Evolutionary conservation across 2,329 filamentous ascomycete genomes (phyloP).

Genomic region (Fusarium cyanostomum): DNA sequence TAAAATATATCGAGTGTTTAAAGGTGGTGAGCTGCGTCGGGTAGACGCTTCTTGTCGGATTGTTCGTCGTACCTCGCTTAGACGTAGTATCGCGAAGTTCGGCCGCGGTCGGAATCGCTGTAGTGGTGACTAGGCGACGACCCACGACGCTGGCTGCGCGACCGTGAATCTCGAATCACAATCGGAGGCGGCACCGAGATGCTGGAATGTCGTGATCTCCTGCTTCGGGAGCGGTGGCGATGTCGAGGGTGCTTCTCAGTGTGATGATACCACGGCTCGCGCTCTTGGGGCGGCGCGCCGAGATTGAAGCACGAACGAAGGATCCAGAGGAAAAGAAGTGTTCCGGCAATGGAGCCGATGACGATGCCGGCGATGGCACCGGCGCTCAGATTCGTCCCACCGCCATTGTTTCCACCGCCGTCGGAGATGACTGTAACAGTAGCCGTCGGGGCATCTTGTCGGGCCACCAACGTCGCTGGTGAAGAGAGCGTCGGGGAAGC

Average conservation of each 20-base stretch:
- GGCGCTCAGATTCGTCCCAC: conserved; percentile 49
- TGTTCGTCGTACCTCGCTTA: background rate
- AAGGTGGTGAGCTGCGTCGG: background rate
- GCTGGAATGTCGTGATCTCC: conserved; percentile 35
- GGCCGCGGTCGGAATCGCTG: conserved; percentile 24
- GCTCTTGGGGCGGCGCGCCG: conserved; percentile 48
- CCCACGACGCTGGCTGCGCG: conserved; percentile 29
- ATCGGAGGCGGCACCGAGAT: conserved; percentile 40
- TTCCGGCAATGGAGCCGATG: conserved; percentile 57
- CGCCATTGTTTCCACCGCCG: conserved; percentile 25
- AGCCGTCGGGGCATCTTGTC: conserved; percentile 31
- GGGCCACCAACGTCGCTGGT: conserved; percentile 25
- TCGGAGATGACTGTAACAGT: conserved; percentile 47
- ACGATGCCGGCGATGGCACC: conserved; percentile 63
- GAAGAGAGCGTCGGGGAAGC: conserved; percentile 23
- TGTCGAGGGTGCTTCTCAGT: conserved; percentile 35
- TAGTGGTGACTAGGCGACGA: conserved; percentile 31
- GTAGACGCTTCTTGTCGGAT: background rate
- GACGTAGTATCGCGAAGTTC: conserved; percentile 29
- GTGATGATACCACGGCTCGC: conserved; percentile 48
- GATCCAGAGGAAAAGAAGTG: conserved; percentile 59
- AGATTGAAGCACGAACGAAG: conserved; percentile 56
- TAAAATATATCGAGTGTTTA: background rate
- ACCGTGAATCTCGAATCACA: conserved; percentile 31
- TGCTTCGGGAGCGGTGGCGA: conserved; percentile 39